Evolutionary conservation across 805 yeast genomes (phyloP).

Genomic region (Metschnikowia drakensbergensis): DNA sequence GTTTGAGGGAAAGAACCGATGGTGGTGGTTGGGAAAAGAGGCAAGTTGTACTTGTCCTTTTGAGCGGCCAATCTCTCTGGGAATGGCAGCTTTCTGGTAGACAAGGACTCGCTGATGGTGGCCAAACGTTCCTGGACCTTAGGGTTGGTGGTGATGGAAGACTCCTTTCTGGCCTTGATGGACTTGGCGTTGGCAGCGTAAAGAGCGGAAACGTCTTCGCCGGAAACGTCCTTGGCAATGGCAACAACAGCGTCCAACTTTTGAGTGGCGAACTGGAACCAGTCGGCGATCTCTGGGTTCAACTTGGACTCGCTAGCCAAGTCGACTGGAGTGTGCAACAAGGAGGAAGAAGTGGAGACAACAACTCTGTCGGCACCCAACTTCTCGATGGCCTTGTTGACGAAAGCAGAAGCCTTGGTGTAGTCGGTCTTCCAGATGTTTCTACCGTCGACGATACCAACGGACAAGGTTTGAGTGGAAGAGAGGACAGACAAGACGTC

Average conservation of each 20-base stretch:
- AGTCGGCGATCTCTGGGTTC: constrained; percentile 87
- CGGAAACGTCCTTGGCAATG: constrained; percentile 82
- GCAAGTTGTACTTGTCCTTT: constrained; percentile 83
- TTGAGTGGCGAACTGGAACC: constrained; percentile 98
- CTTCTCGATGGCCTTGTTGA: constrained; percentile 76
- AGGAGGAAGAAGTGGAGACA: constrained; percentile 93
- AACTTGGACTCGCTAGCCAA: constrained; percentile 88
- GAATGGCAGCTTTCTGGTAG: constrained; percentile 86
- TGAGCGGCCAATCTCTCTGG: constrained; percentile 83
- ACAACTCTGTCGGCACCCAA: constrained; percentile 83
- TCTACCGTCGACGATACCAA: constrained; percentile 98
- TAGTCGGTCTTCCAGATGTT: constrained; percentile 99
- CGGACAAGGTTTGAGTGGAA: constrained; percentile 78
- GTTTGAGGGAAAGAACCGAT: constrained; percentile 99
- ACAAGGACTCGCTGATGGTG: constrained; percentile 66
- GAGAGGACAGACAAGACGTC: constrained; percentile 66
- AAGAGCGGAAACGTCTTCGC: constrained; percentile 71
- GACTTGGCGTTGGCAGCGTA: constrained; percentile 85
- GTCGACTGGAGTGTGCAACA: constrained; percentile 98
- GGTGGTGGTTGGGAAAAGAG: constrained; percentile 99
- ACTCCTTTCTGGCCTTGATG: constrained; percentile 78
- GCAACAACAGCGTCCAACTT: constrained; percentile 88
- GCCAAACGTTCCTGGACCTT: constrained; percentile 86
- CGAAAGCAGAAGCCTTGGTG: constrained; percentile 77
- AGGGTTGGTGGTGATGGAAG: constrained; percentile 86